Evolutionary conservation across 495 filamentous ascomycete genomes (phyloP), one percentile per base, ranked within the genome.

Genomic region (Xylaria grammica): DNA sequence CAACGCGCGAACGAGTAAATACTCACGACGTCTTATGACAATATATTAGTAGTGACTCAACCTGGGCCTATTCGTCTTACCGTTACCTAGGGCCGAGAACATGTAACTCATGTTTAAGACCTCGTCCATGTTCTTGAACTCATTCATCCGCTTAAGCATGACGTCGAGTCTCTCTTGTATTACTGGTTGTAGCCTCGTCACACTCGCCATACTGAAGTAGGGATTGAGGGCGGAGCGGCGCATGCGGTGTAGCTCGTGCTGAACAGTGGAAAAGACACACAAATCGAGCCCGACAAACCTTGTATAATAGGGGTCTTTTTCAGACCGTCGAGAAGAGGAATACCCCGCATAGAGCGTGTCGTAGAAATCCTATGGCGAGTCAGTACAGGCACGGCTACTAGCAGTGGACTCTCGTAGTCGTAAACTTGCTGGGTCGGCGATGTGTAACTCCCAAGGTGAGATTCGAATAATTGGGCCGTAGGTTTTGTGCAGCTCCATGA

Each of bases 401-500:
- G 50, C n/a, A 22, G n/a, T 20, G 32, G 17, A 36, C 34, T 11
- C 11, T 30, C 26, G 3, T 20, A 3, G 29, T 8, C 15, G 20
- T 17, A 11, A 42, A 56, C 53, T 56, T 56, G 42, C 53, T 44
- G 55, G 55, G 32, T 58, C 55, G 24, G 55, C 22, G 20, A 58
- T 58, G 15, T 58, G 58, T 3, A 77, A 59, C 52, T 79, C 76
- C 54, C 69, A 45, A 2, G 77, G 77, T 44, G 66, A 75, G 63
- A 79, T 79, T 3, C 77, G 63, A 30, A 79, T 64, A 20, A 79
- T 75, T 26, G 76, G 77, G 70, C 75, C 75, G 57, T 77, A 76
- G 34, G 76, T 75, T 70, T 81, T 68, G 62, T 87, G 84, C 80
- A 86, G 79, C 13, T 75, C 66, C 48, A 77, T 66, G 32, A 87